These are phyloP conservation scores for Plasmodium coatneyi DNA, from an alignment of 169 alveolate genomes.

Conservation along the genomic window DNA sequence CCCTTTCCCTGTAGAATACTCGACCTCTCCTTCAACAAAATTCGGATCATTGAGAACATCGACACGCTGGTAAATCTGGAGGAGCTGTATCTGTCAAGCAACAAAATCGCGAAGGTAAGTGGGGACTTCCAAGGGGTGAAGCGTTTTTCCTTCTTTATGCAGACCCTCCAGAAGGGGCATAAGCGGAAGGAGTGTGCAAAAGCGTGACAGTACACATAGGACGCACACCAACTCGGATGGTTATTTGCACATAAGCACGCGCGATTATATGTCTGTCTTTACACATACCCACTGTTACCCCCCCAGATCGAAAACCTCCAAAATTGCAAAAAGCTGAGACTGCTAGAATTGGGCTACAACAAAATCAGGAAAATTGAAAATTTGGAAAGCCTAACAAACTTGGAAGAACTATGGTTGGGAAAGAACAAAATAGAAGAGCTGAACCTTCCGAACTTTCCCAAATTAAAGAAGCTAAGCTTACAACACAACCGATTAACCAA, in stretches of 20 bases:
- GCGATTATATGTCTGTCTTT: too few species aligned
- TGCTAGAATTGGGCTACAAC: conserved; percentile 91
- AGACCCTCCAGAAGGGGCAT: background rate
- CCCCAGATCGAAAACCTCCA: conserved; percentile 79
- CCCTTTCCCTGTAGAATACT: conserved; percentile 70
- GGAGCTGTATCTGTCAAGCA: conserved; percentile 88
- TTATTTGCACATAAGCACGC: background rate
- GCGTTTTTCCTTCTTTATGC: background rate
- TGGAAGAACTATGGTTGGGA: conserved; percentile 91
- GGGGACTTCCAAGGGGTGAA: background rate
- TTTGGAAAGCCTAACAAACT: conserved; percentile 77
- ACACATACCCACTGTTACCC: too few species aligned
- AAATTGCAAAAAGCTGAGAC: conserved; percentile 79
- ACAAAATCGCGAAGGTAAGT: conserved; percentile 83
- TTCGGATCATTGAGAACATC: conserved; percentile 81
- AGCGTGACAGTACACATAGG: background rate
- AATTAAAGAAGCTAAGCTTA: conserved; percentile 83
- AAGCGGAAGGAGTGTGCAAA: background rate
- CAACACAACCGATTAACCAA: conserved; percentile 85
- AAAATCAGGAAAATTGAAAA: conserved; percentile 86
- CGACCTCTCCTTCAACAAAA: conserved; percentile 85
- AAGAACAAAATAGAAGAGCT: conserved; percentile 88
- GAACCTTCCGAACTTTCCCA: conserved; percentile 78
- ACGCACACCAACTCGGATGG: background rate
- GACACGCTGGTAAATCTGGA: conserved; percentile 81